These are phyloP conservation scores for Rhododendron ovatum DNA, from an alignment of 148 eudicot genomes.

Conservation along the genomic window DNA sequence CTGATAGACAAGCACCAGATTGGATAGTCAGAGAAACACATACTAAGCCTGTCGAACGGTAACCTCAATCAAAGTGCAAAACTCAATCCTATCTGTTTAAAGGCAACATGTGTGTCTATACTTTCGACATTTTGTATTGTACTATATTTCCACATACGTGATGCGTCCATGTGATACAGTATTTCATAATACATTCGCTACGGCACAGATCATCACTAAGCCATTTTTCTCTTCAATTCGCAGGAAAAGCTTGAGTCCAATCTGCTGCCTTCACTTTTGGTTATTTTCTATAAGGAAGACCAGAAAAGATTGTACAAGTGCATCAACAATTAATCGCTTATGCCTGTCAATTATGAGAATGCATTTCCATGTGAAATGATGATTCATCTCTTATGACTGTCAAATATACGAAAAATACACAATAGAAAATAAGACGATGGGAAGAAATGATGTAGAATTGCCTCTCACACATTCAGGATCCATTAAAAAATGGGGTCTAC, in stretches of 20 bases:
- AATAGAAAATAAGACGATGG: neutral
- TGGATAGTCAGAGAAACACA: slow-evolving; percentile 1
- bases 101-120: neutral
- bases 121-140: neutral
- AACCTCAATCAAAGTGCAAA: neutral
- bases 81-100: neutral
- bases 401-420: neutral
- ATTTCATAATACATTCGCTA: neutral
- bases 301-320: neutral
- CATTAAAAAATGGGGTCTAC: neutral
- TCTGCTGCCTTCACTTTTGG: neutral
- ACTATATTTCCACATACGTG: neutral
- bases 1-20: slow-evolving; percentile 31
- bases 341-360: neutral
- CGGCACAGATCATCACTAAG: neutral
- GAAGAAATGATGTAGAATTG: neutral
- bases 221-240: neutral
- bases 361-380: neutral
- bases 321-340: neutral
- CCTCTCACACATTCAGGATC: neutral
- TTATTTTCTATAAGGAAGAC: neutral
- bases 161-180: neutral
- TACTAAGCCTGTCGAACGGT: neutral
- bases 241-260: neutral
- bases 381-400: neutral